A percentile compares a stretch with the other conserved stretches of the same genome.
Evolutionary conservation across 129 eudicot genomes (phyloP).

Genomic region (Helianthus annuus): HanXRQr2.0-SUNRISE NC_035446.2:7415459-7415958

Average conservation of each 20-base stretch:
- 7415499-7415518: too few relatives aligned
- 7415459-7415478: too few relatives aligned
- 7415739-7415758: not conserved
- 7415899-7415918: not conserved
- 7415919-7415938: not conserved
- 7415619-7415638: too few relatives aligned
- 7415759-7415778: not conserved
- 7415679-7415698: too few relatives aligned
- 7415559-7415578: too few relatives aligned
- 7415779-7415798: not conserved
- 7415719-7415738: not conserved
- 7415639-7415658: too few relatives aligned
- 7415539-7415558: too few relatives aligned
- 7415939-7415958: constrained; percentile 18
- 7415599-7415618: too few relatives aligned
- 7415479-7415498: too few relatives aligned
- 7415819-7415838: not conserved
- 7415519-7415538: too few relatives aligned
- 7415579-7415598: too few relatives aligned
- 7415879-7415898: not conserved
- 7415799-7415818: not conserved
- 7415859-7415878: not conserved
- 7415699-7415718: not conserved
- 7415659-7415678: too few relatives aligned
- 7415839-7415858: constrained; percentile 3